Conservation (phyloP, 768 basidiomycete genomes). For the Mycena rebaudengoi region DNA sequence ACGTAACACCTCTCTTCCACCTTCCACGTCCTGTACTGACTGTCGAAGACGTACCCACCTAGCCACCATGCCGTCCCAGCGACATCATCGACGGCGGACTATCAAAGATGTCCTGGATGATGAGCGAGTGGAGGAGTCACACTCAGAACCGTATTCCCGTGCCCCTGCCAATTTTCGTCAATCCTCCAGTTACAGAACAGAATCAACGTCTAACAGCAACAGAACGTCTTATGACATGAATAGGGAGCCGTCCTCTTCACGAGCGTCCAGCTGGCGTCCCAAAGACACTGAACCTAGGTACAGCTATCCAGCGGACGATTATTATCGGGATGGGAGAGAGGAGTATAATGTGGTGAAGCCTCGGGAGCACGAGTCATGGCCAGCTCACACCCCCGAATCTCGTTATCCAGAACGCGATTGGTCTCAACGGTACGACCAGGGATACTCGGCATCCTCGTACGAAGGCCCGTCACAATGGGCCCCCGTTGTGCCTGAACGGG, state of each 20-base stretch:
- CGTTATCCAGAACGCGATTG: slow-evolving; percentile 58
- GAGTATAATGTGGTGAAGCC: slow-evolving; percentile 54
- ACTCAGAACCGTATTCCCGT: slow-evolving; percentile 62
- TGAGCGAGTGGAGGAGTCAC: slow-evolving; percentile 62
- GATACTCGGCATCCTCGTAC: slow-evolving; percentile 54
- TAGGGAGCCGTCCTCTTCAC: slow-evolving; percentile 61
- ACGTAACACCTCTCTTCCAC: slow-evolving; percentile 32
- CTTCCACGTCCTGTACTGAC: slow-evolving; percentile 31
- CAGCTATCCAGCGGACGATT: slow-evolving; percentile 52
- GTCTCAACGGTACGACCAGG: slow-evolving; percentile 57
- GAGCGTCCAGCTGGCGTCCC: slow-evolving; percentile 62
- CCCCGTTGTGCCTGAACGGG: too few species aligned
- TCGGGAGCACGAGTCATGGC: slow-evolving; percentile 57
- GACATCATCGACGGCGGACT: slow-evolving; percentile 61
- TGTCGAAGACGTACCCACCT: slow-evolving; percentile 47
- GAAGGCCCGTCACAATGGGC: slow-evolving; percentile 55
- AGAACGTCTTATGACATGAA: slow-evolving; percentile 54
- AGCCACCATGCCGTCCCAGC: slow-evolving; percentile 56
- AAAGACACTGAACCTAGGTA: slow-evolving; percentile 48
- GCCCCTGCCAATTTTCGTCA: slow-evolving; percentile 55
- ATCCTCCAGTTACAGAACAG: slow-evolving; percentile 55
- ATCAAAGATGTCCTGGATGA: slow-evolving; percentile 60
- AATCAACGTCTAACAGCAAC: slow-evolving; percentile 45
- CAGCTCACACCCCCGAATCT: slow-evolving; percentile 45
- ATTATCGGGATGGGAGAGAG: slow-evolving; percentile 60